Base-by-base conservation (phyloP, 2,329 filamentous ascomycete species). In the Lasiodiplodia sp. region DNA sequence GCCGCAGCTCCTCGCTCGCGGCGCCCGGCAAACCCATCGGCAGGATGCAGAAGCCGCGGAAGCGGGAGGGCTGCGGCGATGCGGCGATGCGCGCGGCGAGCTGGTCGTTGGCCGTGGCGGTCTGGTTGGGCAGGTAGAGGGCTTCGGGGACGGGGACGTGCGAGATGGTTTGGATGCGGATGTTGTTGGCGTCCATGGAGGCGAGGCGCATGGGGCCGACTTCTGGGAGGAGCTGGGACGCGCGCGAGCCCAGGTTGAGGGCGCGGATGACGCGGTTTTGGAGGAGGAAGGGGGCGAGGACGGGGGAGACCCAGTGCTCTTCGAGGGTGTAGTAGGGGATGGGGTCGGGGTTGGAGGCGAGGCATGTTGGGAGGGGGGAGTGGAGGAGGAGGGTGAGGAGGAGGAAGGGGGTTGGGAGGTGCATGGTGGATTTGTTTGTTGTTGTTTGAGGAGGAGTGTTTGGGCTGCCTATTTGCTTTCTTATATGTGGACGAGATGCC, bases 21-120 rank as follows among this genome's bases (percentile, higher is more conserved):
- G 78, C 72, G 69, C 25, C 5, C 5, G 51, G 25, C 3, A 53
- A 12, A 1, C 12, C 65, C 75, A 83, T 80, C 0, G 82, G 81
- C 0, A 85, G 74, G 44, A 80, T 72, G 2, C 82, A 82, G 68
- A 85, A 81, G 8, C 78, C 83, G 4, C 78, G 78, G 31, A 84
- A 78, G 28, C 81, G 81, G 14, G 74, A 76, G 1, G 78, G 76
- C 4, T 34, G 3, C 1, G 37, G 14, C 2, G 37, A 28, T 1
- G 25, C 16, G 21, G 31, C 31, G 52, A 40, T 25, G 57, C 51
- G 21, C 3, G 47, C 3, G 38, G 52, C 52, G 2, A 55, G 52
- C 6, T 55, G 52, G 6, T 55, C 25, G 52, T 55, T 55, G 14
- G 62, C 55, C 44, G 51, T 11, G 10, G 53, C 31, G 12, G 55